A percentile compares a stretch with the other conserved stretches of the same genome.
phyloP scores from a whole-genome alignment of 1,139 yeast genomes.

The Pneumocystis wakefieldiae region DNA sequence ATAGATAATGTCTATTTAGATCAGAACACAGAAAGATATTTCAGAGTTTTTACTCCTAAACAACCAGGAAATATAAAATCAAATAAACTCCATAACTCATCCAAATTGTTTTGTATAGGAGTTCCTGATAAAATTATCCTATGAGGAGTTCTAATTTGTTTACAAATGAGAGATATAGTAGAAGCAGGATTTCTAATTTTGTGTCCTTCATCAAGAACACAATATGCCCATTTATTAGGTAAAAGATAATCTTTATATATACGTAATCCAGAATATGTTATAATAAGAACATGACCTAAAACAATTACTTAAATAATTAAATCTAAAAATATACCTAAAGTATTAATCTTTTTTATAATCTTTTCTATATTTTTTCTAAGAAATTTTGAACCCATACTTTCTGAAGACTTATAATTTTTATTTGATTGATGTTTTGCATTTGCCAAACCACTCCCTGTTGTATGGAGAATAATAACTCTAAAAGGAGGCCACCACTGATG shows the following conservation, averaged over 20 bases:
- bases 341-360: neutral
- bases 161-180: slow-evolving; percentile 71
- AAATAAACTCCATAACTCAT: slow-evolving; percentile 86
- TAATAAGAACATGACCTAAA: slow-evolving; percentile 68
- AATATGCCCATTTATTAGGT: slow-evolving; percentile 76
- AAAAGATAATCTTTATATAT: slow-evolving; percentile 56
- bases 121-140: slow-evolving; percentile 86
- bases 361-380: neutral
- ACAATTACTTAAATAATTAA: slow-evolving; percentile 27
- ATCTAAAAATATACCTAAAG: slow-evolving; percentile 13
- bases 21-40: neutral
- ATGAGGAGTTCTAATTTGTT: slow-evolving; percentile 65
- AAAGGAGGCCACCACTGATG: slow-evolving; percentile 98
- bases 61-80: slow-evolving; percentile 93
- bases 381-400: slow-evolving; percentile 26
- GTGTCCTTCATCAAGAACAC: slow-evolving; percentile 89
- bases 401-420: slow-evolving; percentile 32
- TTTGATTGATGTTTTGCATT: slow-evolving; percentile 29
- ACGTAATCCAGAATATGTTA: slow-evolving; percentile 82
- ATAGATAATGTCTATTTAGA: slow-evolving; percentile 55
- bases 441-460: slow-evolving; percentile 82
- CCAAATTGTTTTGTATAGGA: slow-evolving; percentile 83
- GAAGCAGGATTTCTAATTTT: slow-evolving; percentile 90
- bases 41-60: slow-evolving; percentile 35
- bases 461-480: slow-evolving; percentile 70